phyloP scores from a whole-genome alignment of 805 yeast species.

The Metschnikowia lachancei region DNA sequence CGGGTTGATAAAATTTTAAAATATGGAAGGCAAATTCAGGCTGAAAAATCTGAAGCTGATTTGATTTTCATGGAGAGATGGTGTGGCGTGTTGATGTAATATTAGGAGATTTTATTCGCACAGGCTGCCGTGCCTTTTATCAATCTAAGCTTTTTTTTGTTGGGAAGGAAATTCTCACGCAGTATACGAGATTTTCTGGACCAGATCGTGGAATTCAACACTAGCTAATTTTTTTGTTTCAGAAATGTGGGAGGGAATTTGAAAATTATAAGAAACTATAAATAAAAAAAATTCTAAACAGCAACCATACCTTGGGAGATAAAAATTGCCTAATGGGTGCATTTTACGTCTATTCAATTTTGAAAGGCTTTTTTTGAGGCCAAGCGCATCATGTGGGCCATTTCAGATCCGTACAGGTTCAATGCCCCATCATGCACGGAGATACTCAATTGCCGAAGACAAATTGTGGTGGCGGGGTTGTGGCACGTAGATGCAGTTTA shows the following conservation, averaged over 20 bases:
- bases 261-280: background rate
- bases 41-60: background rate
- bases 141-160: background rate
- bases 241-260: background rate
- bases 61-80: background rate
- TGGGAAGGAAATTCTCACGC: background rate
- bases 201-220: background rate
- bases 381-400: slow-evolving; percentile 1
- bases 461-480: slow-evolving; percentile 13
- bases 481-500: slow-evolving; percentile 6
- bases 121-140: background rate
- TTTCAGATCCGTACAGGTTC: slow-evolving; percentile 9
- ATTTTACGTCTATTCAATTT: background rate
- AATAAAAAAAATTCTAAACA: background rate
- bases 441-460: slow-evolving; percentile 3
- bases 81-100: background rate
- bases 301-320: background rate
- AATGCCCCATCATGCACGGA: slow-evolving; percentile 5
- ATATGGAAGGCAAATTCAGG: background rate
- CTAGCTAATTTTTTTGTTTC: background rate
- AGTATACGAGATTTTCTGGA: background rate
- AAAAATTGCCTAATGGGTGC: background rate
- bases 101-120: background rate
- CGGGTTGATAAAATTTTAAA: no score
- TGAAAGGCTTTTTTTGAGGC: background rate